Evolutionary conservation across 1,139 yeast genomes (phyloP), one percentile per base, ranked within the genome.

Genomic region (Zygosaccharomyces sapae): DNA sequence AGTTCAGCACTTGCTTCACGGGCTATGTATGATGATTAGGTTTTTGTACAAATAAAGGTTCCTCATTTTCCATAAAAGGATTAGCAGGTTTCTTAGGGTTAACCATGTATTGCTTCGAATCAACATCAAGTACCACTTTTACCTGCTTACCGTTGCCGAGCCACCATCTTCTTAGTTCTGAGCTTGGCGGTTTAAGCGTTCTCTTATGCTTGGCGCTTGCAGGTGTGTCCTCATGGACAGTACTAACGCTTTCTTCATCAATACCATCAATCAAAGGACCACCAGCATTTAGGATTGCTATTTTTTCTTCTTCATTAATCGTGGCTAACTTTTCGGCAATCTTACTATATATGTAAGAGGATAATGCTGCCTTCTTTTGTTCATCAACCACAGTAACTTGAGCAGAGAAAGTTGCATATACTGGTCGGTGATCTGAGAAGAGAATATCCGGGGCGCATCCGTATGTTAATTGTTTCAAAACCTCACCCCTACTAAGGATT

Each of bases 351-450:
- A 92, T 71, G 48, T 77, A 76, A 33, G 74, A 67, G 29, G 85
- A 78, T 47, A 92, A 69, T 35, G 71, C 67, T 43, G 77, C 77
- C 63, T 80, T 86, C 44, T 75, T 66, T 3, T 67, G 65, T 57
- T 86, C 87, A 67, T 92, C 86, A 33, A 89, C 74, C 33, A 87
- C 77, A 33, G 80, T 77, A 4, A 88, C 85, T 5, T 74, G 72
- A 1, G 90, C 84, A 33, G 71, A 73, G 64, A 86, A 92, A 1
- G 80, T 70, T 0, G 90, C 96, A 67, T 77, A 86, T 0, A 92
- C 97, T 0, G 98, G 98, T 43, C 96, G 71, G 67, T 94, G 99
- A 66, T 92, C 99, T 0, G 96, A 86, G 65, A 92, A 89, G 45
- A 71, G 67, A 35, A 90, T 69, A 31, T 74, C 74, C 10, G 76